phyloP scores from a whole-genome alignment of 1,284 basidiomycete genomes.

The Phellopilus nigrolimitatus region DNA sequence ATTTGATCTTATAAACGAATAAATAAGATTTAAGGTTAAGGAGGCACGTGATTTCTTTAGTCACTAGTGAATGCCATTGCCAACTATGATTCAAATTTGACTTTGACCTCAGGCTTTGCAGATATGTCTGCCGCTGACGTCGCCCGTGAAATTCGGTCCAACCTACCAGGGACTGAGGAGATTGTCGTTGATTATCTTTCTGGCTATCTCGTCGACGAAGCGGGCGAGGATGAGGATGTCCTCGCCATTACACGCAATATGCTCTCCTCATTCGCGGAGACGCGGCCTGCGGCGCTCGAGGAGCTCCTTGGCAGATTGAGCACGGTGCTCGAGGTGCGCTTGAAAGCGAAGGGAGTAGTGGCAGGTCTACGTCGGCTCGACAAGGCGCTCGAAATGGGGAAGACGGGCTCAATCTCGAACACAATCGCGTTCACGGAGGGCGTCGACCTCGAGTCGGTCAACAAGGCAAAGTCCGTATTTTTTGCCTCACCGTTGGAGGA shows the following conservation, averaged over 20 bases:
- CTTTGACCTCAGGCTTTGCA: not conserved
- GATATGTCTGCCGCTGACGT: slow-evolving; percentile 61
- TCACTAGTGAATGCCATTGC: not conserved
- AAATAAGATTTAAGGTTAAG: no score
- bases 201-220: slow-evolving; percentile 90
- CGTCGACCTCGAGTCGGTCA: slow-evolving; percentile 91
- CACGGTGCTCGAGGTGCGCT: slow-evolving; percentile 60
- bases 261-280: slow-evolving; percentile 65
- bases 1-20: no score
- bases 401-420: slow-evolving; percentile 73
- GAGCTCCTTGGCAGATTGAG: slow-evolving; percentile 66
- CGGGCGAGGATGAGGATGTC: slow-evolving; percentile 87
- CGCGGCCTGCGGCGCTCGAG: slow-evolving; percentile 48
- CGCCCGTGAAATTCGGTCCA: slow-evolving; percentile 72
- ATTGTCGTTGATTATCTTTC: slow-evolving; percentile 91
- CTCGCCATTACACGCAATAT: slow-evolving; percentile 75
- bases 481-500: not conserved
- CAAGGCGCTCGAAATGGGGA: slow-evolving; percentile 93
- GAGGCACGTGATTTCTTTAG: no score
- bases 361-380: slow-evolving; percentile 75
- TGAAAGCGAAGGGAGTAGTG: slow-evolving; percentile 42
- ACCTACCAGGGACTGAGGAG: slow-evolving; percentile 87
- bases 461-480: slow-evolving; percentile 83
- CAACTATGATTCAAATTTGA: not conserved
- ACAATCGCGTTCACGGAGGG: slow-evolving; percentile 83